These are phyloP conservation scores for Teunomyces kruisii DNA, from an alignment of 805 yeast species.

Conservation along the genomic window DNA sequence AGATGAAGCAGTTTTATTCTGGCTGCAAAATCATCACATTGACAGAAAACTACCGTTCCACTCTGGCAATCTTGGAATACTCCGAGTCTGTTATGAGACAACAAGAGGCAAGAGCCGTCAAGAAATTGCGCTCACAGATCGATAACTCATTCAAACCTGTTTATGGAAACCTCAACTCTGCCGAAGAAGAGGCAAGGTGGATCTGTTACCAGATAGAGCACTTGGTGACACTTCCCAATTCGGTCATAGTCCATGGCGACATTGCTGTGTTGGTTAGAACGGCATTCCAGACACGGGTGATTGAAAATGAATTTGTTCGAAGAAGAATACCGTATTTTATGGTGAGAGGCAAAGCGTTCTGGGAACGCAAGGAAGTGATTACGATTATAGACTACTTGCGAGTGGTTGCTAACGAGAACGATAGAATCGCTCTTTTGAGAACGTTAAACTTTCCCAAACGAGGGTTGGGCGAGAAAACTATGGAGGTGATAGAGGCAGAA, in stretches of 20 bases:
- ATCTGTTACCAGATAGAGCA: conserved; percentile 56
- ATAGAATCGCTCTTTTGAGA: conserved; percentile 58
- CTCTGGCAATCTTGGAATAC: conserved; percentile 58
- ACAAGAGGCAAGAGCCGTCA: conserved; percentile 48
- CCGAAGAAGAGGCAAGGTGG: conserved; percentile 56
- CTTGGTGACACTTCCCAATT: conserved; percentile 44
- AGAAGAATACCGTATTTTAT: conserved; percentile 62
- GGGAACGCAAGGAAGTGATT: conserved; percentile 73
- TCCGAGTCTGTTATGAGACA: conserved; percentile 68
- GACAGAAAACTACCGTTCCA: conserved; percentile 78
- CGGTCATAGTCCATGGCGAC: conserved; percentile 51
- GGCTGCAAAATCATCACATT: conserved; percentile 37
- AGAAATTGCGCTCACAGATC: conserved; percentile 49
- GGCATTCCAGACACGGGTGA: conserved; percentile 54
- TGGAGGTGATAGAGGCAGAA: conserved; percentile 20
- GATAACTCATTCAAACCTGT: conserved; percentile 46
- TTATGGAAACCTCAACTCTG: conserved; percentile 36
- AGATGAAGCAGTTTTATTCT: conserved; percentile 46
- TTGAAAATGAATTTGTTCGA: conserved; percentile 63
- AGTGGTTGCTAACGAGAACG: conserved; percentile 57
- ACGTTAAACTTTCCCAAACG: conserved; percentile 60
- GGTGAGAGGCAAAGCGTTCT: conserved; percentile 73
- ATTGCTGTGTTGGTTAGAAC: conserved; percentile 73
- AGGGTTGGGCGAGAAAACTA: conserved; percentile 63
- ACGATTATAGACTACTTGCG: conserved; percentile 64